These are phyloP conservation scores for Leptosphaerulina australis DNA, from an alignment of 2,329 filamentous ascomycete genomes.

Conservation along the genomic window DNA sequence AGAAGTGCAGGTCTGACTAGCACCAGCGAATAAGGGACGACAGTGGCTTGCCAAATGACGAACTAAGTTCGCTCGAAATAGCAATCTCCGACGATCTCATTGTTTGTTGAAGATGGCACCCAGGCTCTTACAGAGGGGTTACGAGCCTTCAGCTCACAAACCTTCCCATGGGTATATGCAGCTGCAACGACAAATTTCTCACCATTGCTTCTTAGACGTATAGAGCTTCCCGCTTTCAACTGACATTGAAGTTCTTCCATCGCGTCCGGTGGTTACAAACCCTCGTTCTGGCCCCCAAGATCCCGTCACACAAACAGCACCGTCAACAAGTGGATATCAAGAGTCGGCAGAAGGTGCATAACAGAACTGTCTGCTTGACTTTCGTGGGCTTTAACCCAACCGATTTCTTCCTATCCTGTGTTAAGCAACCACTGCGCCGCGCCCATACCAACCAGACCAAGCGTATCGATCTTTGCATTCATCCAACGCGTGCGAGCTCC, in stretches of 20 bases:
- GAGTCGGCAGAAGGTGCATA: constrained; percentile 4
- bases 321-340: constrained; percentile 3
- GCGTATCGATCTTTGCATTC: no score
- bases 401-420: not conserved
- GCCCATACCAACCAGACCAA: no score
- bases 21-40: not conserved
- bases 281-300: constrained; percentile 9
- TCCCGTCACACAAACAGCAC: constrained; percentile 1
- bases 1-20: constrained; percentile 2
- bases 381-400: no score
- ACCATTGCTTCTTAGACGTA: no score
- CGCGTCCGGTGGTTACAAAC: not conserved
- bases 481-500: no score
- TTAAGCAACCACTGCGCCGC: not conserved
- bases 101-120: constrained; percentile 4
- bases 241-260: no score
- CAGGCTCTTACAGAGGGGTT: not conserved
- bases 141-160: not conserved
- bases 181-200: no score
- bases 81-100: constrained; percentile 4
- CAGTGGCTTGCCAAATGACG: constrained; percentile 5
- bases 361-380: not conserved
- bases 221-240: no score
- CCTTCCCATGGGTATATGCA: no score
- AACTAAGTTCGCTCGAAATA: not conserved